These are phyloP conservation scores for Knufia fluminis DNA, from an alignment of 2,329 filamentous ascomycete species.

Conservation along the genomic window DNA sequence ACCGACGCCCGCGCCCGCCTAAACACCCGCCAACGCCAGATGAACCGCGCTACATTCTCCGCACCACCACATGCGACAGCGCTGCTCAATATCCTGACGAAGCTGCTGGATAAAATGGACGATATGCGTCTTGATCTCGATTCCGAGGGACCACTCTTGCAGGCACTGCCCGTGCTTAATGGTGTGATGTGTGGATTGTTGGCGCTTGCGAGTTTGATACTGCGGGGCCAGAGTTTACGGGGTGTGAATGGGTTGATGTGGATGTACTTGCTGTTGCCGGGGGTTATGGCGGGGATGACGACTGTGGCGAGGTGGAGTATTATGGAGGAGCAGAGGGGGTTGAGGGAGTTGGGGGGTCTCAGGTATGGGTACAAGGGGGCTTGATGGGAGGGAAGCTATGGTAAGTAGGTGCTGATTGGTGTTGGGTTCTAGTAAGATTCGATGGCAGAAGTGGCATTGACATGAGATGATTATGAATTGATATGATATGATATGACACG, in stretches of 20 bases:
- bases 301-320: constrained; percentile 19
- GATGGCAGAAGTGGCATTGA: no score
- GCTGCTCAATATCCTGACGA: neutral
- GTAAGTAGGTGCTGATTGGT: no score
- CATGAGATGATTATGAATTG: no score
- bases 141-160: neutral
- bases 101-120: constrained; percentile 6
- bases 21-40: constrained; percentile 2
- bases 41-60: neutral
- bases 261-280: constrained; percentile 21
- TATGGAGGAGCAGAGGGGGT: constrained; percentile 16
- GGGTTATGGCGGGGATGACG: constrained; percentile 16
- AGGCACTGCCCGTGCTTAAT: constrained; percentile 18
- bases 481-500: no score
- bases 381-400: constrained; percentile 8
- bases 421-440: no score
- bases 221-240: constrained; percentile 6
- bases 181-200: constrained; percentile 14
- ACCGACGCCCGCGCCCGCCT: neutral
- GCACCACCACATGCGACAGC: neutral
- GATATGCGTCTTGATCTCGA: constrained; percentile 2
- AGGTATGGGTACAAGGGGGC: constrained; percentile 23
- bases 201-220: constrained; percentile 11
- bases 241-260: constrained; percentile 18
- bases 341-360: constrained; percentile 18